phyloP scores from a whole-genome alignment of 2,329 filamentous ascomycete genomes.

The Pseudogymnoascus sp. region DNA sequence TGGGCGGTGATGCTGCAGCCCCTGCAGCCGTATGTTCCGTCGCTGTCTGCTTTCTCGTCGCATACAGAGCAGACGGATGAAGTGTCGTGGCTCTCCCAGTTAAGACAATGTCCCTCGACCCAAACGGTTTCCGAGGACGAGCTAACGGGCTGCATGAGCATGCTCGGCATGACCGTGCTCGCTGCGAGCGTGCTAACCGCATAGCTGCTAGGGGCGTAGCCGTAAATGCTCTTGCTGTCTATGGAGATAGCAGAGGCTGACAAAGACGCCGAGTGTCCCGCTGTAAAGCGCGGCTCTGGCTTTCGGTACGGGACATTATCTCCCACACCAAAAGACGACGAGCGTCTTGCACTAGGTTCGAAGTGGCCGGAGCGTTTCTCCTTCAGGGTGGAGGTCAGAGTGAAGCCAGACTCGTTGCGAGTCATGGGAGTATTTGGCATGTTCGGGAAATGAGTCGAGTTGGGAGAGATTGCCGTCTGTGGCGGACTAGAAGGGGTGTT shows the following conservation, averaged over 20 bases:
- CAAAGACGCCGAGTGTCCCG: slow-evolving; percentile 53
- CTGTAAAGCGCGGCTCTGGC: slow-evolving; percentile 66
- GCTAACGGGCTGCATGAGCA: slow-evolving; percentile 68
- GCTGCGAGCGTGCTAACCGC: slow-evolving; percentile 79
- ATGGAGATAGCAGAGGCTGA: slow-evolving; percentile 54
- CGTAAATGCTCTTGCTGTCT: slow-evolving; percentile 33
- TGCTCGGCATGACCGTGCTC: slow-evolving; percentile 78
- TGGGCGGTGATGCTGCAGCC: slow-evolving; percentile 53
- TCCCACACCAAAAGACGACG: slow-evolving; percentile 84
- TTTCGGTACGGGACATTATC: slow-evolving; percentile 58
- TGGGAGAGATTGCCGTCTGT: slow-evolving; percentile 55
- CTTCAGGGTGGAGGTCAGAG: slow-evolving; percentile 72
- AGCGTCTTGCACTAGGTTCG: slow-evolving; percentile 64
- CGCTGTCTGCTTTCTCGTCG: slow-evolving; percentile 56
- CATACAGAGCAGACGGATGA: slow-evolving; percentile 62
- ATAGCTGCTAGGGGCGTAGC: slow-evolving; percentile 76
- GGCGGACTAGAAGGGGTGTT: slow-evolving; percentile 52
- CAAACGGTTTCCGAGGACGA: slow-evolving; percentile 74
- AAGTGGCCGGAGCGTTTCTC: slow-evolving; percentile 96
- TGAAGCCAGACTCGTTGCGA: slow-evolving; percentile 84
- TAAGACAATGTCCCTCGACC: slow-evolving; percentile 78
- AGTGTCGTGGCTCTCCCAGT: slow-evolving; percentile 51
- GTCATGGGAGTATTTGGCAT: slow-evolving; percentile 73
- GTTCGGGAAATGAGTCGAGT: slow-evolving; percentile 64
- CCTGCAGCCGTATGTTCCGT: slow-evolving; percentile 67